Base-by-base conservation (phyloP, 2,329 filamentous ascomycete species). In the Aureobasidium sp. region DNA sequence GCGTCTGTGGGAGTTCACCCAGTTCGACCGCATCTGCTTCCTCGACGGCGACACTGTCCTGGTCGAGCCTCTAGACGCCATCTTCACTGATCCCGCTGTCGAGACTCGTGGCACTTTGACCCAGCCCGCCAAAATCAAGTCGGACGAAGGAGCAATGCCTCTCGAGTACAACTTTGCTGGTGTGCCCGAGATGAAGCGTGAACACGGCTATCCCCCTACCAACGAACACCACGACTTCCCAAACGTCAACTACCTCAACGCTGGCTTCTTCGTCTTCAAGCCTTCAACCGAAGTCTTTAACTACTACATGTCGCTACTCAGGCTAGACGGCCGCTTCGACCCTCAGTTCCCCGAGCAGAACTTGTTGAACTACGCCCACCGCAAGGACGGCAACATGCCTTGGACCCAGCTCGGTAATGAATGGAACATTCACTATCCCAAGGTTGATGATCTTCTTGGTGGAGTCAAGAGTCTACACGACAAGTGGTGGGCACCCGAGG, bases 371-470 rank as follows among this genome's bases (percentile, higher is more conserved):
- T 70, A 70, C 48, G 72, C 70, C 9, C 75, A 77, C 63, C 57
- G 69, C 8, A 56, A 66, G 14, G 71, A 73, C 1, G 75, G 75
- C 17, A 72, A 72, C 20, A 77, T 77, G 75, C 75, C 75, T 2
- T 77, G 75, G 74, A 67, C 65, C n/a, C 68, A 71, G 59, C 60
- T 77, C 7, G 64, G 66, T 22, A 70, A 71, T 17, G 71, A 68
- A 9, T 77, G 73, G 74, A 77, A 76, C 57, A 70, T 75, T 12
- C 70, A 74, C 49, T 73, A 70, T 47, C 70, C 72, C 0, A 75
- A 67, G 15, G 68, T 73, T 53, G 68, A 68, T 29, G 75, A 77
- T 59, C 63, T 76, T 34, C 66, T 72, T 12, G 69, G 71, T 34
- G 75, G 75, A 0, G 66, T 76, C 11, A 67, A 67, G 39, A 73